Conservation (phyloP, 345 rosid species). For the Eucalyptus victrix region DNA sequence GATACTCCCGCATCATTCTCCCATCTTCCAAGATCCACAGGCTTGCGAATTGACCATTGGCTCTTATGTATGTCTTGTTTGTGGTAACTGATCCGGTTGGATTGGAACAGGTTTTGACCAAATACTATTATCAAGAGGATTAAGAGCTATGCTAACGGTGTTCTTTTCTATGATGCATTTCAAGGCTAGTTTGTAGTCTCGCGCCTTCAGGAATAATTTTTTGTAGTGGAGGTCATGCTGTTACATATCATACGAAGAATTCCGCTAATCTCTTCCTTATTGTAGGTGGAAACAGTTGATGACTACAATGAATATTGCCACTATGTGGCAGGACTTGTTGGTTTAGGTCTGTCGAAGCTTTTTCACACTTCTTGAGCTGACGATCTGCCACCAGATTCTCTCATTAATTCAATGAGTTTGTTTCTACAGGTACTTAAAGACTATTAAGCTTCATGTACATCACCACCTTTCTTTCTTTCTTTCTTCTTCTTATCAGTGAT, state of each 20-base stretch:
- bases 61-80: no score
- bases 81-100: no score
- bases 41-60: no score
- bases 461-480: neutral
- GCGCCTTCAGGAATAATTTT: no score
- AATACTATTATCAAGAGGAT: no score
- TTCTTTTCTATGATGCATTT: no score
- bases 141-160: no score
- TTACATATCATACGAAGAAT: no score
- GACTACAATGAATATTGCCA: slow-evolving; percentile 97
- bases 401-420: slow-evolving; percentile 91
- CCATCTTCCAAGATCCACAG: no score
- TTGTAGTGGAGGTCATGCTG: neutral
- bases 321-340: slow-evolving; percentile 86
- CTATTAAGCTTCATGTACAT: neutral
- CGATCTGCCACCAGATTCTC: slow-evolving; percentile 57
- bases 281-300: slow-evolving; percentile 79
- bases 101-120: no score
- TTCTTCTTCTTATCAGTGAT: neutral
- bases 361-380: slow-evolving; percentile 38
- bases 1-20: no score
- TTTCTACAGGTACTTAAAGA: slow-evolving; percentile 71
- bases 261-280: neutral
- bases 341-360: slow-evolving; percentile 25
- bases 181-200: no score